Evolutionary conservation across 2,329 filamentous ascomycete genomes (phyloP).

Genomic region (Trichoderma cornu-damae): DNA sequence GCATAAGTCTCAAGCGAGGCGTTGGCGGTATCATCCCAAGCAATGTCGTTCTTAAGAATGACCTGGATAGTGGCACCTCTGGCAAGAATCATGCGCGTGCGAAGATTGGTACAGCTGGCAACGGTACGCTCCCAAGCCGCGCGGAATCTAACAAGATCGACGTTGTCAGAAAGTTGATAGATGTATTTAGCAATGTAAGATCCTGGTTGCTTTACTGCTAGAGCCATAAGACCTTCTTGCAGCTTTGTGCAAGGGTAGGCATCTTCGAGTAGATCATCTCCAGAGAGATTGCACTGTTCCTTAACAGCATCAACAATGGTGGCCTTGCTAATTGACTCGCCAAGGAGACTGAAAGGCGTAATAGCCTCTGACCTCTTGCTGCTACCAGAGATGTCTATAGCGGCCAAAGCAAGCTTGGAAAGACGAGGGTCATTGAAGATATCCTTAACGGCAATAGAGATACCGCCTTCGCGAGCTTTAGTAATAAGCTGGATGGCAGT

Average conservation of each 20-base stretch:
- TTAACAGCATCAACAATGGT: not conserved
- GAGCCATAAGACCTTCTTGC: constrained; percentile 11
- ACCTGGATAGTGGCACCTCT: not conserved
- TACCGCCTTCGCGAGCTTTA: constrained; percentile 28
- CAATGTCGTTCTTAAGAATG: not conserved
- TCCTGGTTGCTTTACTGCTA: constrained; percentile 12
- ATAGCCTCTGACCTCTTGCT: not conserved
- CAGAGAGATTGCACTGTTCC: constrained; percentile 13
- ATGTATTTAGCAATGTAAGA: constrained; percentile 12
- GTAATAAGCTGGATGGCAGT: constrained; percentile 41
- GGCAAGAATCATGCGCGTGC: constrained; percentile 4
- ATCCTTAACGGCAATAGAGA: constrained; percentile 1
- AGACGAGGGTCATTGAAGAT: constrained; percentile 14
- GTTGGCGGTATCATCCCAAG: constrained; percentile 5
- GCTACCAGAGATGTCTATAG: not conserved
- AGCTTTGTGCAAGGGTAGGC: constrained; percentile 16
- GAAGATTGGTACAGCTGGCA: not conserved
- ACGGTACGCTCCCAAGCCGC: constrained; percentile 14
- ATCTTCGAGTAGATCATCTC: constrained; percentile 10
- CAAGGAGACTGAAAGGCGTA: constrained; percentile 2
- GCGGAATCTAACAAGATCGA: not conserved
- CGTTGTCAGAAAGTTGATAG: constrained; percentile 2
- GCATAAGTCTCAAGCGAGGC: not conserved
- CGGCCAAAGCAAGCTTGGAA: not conserved
- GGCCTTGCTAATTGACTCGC: not conserved